Base-by-base conservation (phyloP, 441 rosid species). In the Gossypium gossypioides region DNA sequence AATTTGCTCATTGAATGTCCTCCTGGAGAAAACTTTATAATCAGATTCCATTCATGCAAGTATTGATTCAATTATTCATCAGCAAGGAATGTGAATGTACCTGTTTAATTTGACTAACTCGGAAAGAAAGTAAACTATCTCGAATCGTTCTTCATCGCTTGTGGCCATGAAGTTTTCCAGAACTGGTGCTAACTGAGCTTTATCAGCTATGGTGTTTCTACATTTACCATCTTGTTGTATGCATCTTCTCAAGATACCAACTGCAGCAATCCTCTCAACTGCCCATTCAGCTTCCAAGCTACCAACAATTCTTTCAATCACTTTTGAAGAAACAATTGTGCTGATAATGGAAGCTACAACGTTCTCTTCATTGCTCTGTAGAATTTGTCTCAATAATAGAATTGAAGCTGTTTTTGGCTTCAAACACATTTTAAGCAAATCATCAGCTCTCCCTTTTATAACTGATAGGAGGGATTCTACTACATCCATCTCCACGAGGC, bases 191-290 rank as follows among this genome's bases (percentile, higher is more conserved):
- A 89, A 37, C 70, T 80, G 77, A 25, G 87, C 86, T 80, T 85
- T 88, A 68, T 85, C 84, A 40, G 91, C 92, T 1, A 89, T 80
- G 57, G 46, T 40, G 79, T 81, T 85, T 76, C 96, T 84, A 81
- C 91, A 83, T 74, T 79, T 85, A 54, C 91, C 91, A 48, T 88
- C 85, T 79, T 80, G 84, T 54, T 76, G 85, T 78, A 89, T 83
- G 75, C 96, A 89, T 76, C 76, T 83, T 57, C 72, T 27, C 51
- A 89, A 78, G 78, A 87, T 80, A 51, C 84, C 79, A 50, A 85
- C 86, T 7, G 89, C 88, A 21, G 92, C 85, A 58, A 83, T 72
- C 79, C 88, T 81, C 83, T 89, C 96, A 75, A 80, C 89, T 13
- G 73, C 61, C 71, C 67, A 72, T 60, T 85, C 91, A 3, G 91